Percentiles rank a stretch among this genome's conserved stretches.
Evolutionary conservation across 768 basidiomycete genomes (phyloP).

Genomic region (Auricularia cornea): DNA sequence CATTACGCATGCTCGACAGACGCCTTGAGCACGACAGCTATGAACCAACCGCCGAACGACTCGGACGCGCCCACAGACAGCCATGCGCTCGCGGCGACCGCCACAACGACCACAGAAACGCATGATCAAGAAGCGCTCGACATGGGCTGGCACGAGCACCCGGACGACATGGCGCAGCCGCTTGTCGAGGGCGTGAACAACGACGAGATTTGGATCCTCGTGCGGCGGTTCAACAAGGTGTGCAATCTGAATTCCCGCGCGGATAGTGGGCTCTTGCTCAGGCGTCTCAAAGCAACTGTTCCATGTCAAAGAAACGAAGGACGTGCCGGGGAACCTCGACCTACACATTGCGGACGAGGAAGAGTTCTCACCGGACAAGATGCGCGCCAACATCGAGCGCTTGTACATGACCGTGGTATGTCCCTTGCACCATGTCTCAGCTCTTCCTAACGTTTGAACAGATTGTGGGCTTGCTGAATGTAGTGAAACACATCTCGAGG

Average conservation of each 20-base stretch:
- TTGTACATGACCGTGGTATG: slow-evolving; percentile 28
- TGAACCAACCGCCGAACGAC: background rate
- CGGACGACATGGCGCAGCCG: slow-evolving; percentile 17
- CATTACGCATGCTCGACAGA: too few species aligned
- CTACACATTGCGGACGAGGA: slow-evolving; percentile 30
- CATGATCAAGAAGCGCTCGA: background rate
- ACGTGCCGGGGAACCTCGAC: slow-evolving; percentile 26
- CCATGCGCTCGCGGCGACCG: background rate
- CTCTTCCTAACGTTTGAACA: background rate
- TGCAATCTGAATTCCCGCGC: slow-evolving; percentile 2
- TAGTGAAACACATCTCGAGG: slow-evolving; percentile 29
- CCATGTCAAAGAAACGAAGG: slow-evolving; percentile 26
- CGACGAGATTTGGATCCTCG: slow-evolving; percentile 30
- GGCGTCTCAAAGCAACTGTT: slow-evolving; percentile 26
- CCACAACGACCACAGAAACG: background rate
- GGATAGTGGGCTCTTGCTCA: too few species aligned
- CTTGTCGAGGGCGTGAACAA: slow-evolving; percentile 29
- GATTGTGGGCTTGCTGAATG: slow-evolving; percentile 23
- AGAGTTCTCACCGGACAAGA: slow-evolving; percentile 36
- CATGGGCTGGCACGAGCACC: slow-evolving; percentile 6
- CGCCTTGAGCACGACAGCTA: background rate
- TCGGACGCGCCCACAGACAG: background rate
- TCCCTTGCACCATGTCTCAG: background rate
- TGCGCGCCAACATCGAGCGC: slow-evolving; percentile 32
- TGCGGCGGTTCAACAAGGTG: slow-evolving; percentile 36